Conservation (phyloP, 352 stramenopile genomes). For the Paralagenidium karlingii region DNA sequence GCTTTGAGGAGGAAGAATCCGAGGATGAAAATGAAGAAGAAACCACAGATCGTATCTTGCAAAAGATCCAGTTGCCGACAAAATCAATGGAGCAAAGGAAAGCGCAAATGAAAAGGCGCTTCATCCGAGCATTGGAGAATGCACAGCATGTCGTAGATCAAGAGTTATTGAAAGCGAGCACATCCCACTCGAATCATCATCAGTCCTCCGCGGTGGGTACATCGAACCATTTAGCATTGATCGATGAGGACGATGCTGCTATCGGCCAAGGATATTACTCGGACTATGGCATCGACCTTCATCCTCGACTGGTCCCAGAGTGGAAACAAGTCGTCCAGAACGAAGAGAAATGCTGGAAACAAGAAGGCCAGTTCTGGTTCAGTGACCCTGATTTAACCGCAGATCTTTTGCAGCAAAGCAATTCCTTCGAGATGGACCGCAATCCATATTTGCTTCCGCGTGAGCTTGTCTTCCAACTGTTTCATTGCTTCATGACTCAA, state of each 20-base stretch:
- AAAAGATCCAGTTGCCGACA: slow-evolving; percentile 2
- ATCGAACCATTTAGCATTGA: slow-evolving; percentile 14
- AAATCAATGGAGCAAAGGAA: slow-evolving; percentile 8
- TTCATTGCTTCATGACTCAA: slow-evolving; percentile 21
- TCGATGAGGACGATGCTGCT: slow-evolving; percentile 18
- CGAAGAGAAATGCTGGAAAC: slow-evolving; percentile 44
- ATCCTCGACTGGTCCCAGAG: no score
- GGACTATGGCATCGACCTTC: slow-evolving; percentile 55
- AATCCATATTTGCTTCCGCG: slow-evolving; percentile 61
- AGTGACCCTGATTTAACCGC: slow-evolving; percentile 17
- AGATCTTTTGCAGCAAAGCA: slow-evolving; percentile 5
- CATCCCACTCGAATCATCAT: no score
- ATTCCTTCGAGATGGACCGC: slow-evolving; percentile 11
- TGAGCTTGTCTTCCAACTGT: slow-evolving; percentile 40
- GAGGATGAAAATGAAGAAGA: slow-evolving; percentile 10
- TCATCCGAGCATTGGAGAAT: slow-evolving; percentile 23
- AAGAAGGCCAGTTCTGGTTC: slow-evolving; percentile 7
- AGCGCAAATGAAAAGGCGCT: slow-evolving; percentile 19
- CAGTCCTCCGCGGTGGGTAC: no score
- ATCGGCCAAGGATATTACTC: slow-evolving; percentile 63
- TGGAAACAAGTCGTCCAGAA: slow-evolving; percentile 6
- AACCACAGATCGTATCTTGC: slow-evolving; percentile 2
- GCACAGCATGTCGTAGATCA: slow-evolving; percentile 37
- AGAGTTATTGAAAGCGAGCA: no score
- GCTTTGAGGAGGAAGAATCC: slow-evolving; percentile 8